Evolutionary conservation across 2,329 filamentous ascomycete genomes (phyloP).

Genomic region (Peltaster fructicola): DNA sequence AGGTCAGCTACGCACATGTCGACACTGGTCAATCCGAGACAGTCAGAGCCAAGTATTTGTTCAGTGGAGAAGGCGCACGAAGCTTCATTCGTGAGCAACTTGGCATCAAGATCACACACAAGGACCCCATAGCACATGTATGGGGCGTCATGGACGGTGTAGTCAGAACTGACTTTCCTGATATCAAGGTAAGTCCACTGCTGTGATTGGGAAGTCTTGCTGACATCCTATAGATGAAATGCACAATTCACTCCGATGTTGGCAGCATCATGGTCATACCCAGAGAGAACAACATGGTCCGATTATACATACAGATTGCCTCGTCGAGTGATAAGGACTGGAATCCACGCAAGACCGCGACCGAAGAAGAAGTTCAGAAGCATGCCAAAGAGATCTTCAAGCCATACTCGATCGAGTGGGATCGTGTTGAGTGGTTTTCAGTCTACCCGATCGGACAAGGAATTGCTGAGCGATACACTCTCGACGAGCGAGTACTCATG

Average conservation of each 20-base stretch:
- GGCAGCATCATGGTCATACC: slow-evolving; percentile 48
- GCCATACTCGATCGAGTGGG: slow-evolving; percentile 44
- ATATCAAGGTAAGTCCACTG: slow-evolving; percentile 36
- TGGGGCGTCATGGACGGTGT: slow-evolving; percentile 53
- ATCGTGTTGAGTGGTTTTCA: slow-evolving; percentile 48
- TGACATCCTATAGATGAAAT: slow-evolving; percentile 36
- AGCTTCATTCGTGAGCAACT: slow-evolving; percentile 45
- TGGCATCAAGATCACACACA: slow-evolving; percentile 46
- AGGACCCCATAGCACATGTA: slow-evolving; percentile 45
- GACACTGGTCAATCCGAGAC: slow-evolving; percentile 55
- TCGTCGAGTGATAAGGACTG: slow-evolving; percentile 44
- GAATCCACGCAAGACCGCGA: slow-evolving; percentile 42
- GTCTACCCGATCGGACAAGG: slow-evolving; percentile 50
- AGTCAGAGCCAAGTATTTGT: slow-evolving; percentile 43
- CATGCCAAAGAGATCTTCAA: slow-evolving; percentile 40
- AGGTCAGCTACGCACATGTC: slow-evolving; percentile 59
- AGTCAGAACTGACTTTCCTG: slow-evolving; percentile 44
- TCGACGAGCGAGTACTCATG: slow-evolving; percentile 49
- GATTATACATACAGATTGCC: slow-evolving; percentile 42
- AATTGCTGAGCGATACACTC: slow-evolving; percentile 45
- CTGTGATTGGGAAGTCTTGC: slow-evolving; percentile 1
- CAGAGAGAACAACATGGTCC: slow-evolving; percentile 35
- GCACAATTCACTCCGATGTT: slow-evolving; percentile 47
- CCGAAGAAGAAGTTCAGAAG: slow-evolving; percentile 40
- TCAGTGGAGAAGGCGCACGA: slow-evolving; percentile 44